Percentiles rank a stretch among this genome's conserved stretches.
These are phyloP conservation scores for Trametes cubensis DNA, from an alignment of 768 basidiomycete species.

Conservation along the genomic window DNA sequence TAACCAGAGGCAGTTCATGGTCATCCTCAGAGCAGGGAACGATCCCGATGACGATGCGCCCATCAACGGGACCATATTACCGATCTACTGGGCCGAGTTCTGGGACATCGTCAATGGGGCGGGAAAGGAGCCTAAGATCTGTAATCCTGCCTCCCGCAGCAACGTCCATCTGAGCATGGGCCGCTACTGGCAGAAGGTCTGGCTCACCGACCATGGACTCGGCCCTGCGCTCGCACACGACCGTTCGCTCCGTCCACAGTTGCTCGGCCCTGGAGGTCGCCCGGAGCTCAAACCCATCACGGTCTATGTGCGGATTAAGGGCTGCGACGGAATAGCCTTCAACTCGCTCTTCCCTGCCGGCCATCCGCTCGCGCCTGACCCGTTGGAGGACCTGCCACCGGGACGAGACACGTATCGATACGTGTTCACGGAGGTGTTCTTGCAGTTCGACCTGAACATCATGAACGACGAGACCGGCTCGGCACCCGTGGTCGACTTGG, in stretches of 20 bases:
- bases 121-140: neutral
- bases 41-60: neutral
- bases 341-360: neutral
- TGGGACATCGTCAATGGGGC: slow-evolving; percentile 22
- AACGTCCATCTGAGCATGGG: neutral
- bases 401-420: neutral
- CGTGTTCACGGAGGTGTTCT: neutral
- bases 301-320: neutral
- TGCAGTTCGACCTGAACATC: neutral
- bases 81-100: slow-evolving; percentile 20
- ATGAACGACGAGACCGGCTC: neutral
- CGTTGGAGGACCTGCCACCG: neutral
- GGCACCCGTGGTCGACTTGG: neutral
- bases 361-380: neutral
- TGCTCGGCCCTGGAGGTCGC: neutral
- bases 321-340: neutral
- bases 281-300: slow-evolving; percentile 16
- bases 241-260: slow-evolving; percentile 6
- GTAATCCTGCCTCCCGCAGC: neutral
- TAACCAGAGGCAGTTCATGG: slow-evolving; percentile 26
- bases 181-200: slow-evolving; percentile 13
- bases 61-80: neutral
- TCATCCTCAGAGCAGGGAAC: slow-evolving; percentile 22
- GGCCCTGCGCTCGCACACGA: slow-evolving; percentile 10
- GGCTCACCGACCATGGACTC: slow-evolving; percentile 21